Percentiles rank a stretch among this genome's conserved stretches.
phyloP scores from a whole-genome alignment of 345 rosid genomes.

The Tarenaya hassleriana region DNA sequence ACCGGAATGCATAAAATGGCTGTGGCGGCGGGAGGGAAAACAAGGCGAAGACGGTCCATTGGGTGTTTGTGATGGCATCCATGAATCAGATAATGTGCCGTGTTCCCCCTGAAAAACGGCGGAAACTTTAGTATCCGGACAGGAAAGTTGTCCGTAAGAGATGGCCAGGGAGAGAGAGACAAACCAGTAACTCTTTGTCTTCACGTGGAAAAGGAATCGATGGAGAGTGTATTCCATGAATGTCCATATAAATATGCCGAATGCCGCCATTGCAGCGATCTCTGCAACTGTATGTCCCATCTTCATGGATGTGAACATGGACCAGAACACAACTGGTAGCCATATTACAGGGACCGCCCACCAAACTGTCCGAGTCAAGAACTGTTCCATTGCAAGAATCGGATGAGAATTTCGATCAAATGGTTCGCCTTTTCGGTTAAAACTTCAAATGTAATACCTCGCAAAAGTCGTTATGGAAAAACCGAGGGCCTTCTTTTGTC shows the following conservation, averaged over 20 bases:
- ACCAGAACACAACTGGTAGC: conserved; percentile 60
- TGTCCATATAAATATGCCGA: conserved; percentile 64
- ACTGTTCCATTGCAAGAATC: conserved; percentile 34
- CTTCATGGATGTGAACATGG: conserved; percentile 30
- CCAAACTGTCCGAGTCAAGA: conserved; percentile 69
- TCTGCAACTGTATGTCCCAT: conserved; percentile 44
- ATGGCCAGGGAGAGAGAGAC: conserved; percentile 15
- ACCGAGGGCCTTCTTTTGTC: conserved; percentile 62
- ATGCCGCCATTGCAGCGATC: conserved; percentile 30
- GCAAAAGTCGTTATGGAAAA: conserved; percentile 46
- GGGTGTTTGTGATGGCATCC: conserved; percentile 99
- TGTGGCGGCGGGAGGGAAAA: conserved; percentile 83
- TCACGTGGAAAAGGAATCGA: conserved; percentile 69
- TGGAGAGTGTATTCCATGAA: conserved; percentile 61
- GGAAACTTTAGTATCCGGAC: conserved; percentile 4
- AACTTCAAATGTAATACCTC: too few species aligned
- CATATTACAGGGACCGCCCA: conserved; percentile 73
- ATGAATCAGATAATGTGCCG: conserved; percentile 79
- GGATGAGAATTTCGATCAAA: conserved; percentile 9
- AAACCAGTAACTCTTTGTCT: conserved; percentile 59
- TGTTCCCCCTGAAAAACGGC: conserved; percentile 63
- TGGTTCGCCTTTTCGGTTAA: too few species aligned
- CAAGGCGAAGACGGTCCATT: conserved; percentile 84
- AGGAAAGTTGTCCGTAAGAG: neutral
- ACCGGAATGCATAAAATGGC: conserved; percentile 64